Evolutionary conservation across 768 basidiomycete species (phyloP).

Genomic region (Mycena vulgaris): DNA sequence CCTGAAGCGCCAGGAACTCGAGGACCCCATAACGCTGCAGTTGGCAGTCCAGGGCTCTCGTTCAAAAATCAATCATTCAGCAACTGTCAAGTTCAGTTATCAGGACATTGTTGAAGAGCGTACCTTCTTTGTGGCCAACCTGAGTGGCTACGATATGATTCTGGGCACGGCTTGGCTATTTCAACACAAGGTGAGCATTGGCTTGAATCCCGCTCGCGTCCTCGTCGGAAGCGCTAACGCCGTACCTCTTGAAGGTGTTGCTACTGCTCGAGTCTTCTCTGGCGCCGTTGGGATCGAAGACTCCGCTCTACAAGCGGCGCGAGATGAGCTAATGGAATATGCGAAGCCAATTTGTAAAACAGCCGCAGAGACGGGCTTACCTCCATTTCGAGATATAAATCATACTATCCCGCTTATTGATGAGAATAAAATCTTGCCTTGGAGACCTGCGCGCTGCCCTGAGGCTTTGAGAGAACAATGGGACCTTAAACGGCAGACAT

Average conservation of each 20-base stretch:
- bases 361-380: conserved; percentile 40
- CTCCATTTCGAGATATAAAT: conserved; percentile 45
- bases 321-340: conserved; percentile 14
- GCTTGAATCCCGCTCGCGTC: conserved; percentile 37
- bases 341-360: conserved; percentile 20
- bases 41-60: neutral
- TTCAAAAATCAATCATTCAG: neutral
- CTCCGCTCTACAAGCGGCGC: neutral
- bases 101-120: conserved; percentile 26
- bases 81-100: conserved; percentile 25
- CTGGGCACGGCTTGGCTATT: conserved; percentile 45
- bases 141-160: conserved; percentile 47
- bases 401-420: conserved; percentile 46
- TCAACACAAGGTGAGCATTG: conserved; percentile 39
- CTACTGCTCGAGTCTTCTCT: neutral
- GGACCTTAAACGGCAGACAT: neutral
- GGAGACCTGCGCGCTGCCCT: conserved; percentile 43
- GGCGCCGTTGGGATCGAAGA: neutral
- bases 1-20: neutral
- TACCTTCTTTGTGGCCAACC: conserved; percentile 44
- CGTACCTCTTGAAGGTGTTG: conserved; percentile 26
- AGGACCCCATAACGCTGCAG: neutral
- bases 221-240: conserved; percentile 27
- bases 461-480: conserved; percentile 28
- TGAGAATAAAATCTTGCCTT: conserved; percentile 40